A percentile compares a stretch with the other conserved stretches of the same genome.
Conservation (phyloP, 805 yeast genomes). For the Candida sithepensis region DNA sequence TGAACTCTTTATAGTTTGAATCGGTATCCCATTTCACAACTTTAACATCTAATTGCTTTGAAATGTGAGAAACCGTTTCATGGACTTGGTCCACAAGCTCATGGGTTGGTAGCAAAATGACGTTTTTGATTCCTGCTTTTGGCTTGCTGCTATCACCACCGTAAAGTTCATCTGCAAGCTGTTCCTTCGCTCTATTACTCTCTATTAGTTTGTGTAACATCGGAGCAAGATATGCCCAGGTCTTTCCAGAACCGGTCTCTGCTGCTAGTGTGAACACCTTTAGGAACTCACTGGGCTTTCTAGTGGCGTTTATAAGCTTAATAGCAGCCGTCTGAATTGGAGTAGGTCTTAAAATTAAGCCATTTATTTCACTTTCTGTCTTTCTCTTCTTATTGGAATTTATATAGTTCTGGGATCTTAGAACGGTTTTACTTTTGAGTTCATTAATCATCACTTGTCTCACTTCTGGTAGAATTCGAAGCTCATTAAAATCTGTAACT, state of each 20-base stretch:
- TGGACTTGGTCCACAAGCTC: constrained; percentile 83
- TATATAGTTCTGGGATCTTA: constrained; percentile 33
- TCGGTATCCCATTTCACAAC: constrained; percentile 62
- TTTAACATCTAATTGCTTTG: constrained; percentile 37
- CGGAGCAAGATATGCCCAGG: constrained; percentile 86
- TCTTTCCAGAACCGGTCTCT: constrained; percentile 96
- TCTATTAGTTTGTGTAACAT: constrained; percentile 64
- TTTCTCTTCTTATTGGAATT: constrained; percentile 27
- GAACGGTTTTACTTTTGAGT: constrained; percentile 44
- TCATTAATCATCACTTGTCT: constrained; percentile 56
- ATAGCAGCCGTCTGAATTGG: constrained; percentile 82
- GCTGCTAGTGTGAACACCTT: constrained; percentile 82
- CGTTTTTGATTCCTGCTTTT: constrained; percentile 55
- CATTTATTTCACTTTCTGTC: constrained; percentile 32
- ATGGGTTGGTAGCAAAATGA: constrained; percentile 84
- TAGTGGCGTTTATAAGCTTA: constrained; percentile 46
- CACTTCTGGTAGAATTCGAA: constrained; percentile 64
- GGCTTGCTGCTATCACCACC: constrained; percentile 10
- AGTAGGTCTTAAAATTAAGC: constrained; percentile 52
- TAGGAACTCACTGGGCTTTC: constrained; percentile 33
- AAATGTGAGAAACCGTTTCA: constrained; percentile 34
- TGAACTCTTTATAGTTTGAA: constrained; percentile 49
- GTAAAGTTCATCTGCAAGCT: constrained; percentile 31
- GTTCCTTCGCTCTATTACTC: constrained; percentile 40
- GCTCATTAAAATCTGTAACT: constrained; percentile 59